Base-by-base conservation (phyloP, 176 grass and related monocot genomes). In the Bonia amplexicaulis region DNA sequence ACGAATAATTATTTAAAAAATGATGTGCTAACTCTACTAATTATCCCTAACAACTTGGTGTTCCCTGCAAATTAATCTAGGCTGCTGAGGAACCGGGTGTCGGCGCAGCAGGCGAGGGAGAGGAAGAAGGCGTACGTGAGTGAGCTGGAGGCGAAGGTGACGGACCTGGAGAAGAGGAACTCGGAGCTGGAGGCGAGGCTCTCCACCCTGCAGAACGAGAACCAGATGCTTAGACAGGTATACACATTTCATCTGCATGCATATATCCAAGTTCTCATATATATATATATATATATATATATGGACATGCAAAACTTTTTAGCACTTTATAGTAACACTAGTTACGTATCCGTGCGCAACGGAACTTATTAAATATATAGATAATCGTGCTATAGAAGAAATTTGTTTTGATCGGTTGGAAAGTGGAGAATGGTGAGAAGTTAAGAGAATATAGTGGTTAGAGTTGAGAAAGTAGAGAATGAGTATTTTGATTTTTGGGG, bases 191-290 rank as follows among this genome's bases (percentile, higher is more conserved):
- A 97, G 25, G 92, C 92, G 85, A 87, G 87, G 68, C 53, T 94
- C 62, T 94, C 94, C 39, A 92, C 90, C 2, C 74, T 97, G 80
- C 94, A 97, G 61, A 97, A 97, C 62, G 94, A 97, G 87, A 97
- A 97, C 78, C 90, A 92, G 60, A 97, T 97, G 94, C 91, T 97
- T 61, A 76, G 92, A 74, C 91, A 97, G 88, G 94, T 14, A 8
- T 25, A 55, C 4, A 52, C 4, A 64, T 52, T 40, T 19, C 26
- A 16, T 17, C 4, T 51, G 2, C 33, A 3, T 5, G 8, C 2
- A n/a, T n/a, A n/a, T n/a, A n/a, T 8, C 4, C 47, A 17, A 69
- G 6, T 26, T 52, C 5, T 41, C 73, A 31, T 31, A 2, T 31
- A 0, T n/a, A 19, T 53, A 2, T 5, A 31, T 31, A 2, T 31